These are phyloP conservation scores for Teunomyces tritomae DNA, from an alignment of 805 yeast species.

Conservation along the genomic window DNA sequence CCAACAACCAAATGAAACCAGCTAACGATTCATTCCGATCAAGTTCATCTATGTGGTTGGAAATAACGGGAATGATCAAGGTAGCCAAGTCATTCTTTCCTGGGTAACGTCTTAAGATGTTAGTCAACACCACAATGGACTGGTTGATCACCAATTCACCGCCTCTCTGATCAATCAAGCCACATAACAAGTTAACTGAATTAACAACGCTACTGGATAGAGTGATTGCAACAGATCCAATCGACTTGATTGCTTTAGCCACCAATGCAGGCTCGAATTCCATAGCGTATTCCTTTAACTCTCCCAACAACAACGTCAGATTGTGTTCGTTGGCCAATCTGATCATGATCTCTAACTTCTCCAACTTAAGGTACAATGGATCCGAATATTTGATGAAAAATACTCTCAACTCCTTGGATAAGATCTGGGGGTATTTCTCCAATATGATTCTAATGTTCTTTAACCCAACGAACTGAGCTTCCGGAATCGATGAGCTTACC, in stretches of 20 bases:
- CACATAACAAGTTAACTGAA: constrained; percentile 59
- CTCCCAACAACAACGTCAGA: constrained; percentile 58
- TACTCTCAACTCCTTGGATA: constrained; percentile 78
- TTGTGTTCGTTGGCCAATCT: constrained; percentile 64
- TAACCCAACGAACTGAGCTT: constrained; percentile 90
- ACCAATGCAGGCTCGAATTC: constrained; percentile 84
- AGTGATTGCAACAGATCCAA: constrained; percentile 72
- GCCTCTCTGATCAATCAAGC: constrained; percentile 57
- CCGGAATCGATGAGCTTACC: constrained; percentile 80
- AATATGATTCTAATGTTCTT: constrained; percentile 86
- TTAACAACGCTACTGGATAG: constrained; percentile 51
- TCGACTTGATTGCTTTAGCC: constrained; percentile 58
- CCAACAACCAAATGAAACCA: constrained; percentile 67
- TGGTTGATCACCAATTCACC: constrained; percentile 62
- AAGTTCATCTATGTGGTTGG: constrained; percentile 46
- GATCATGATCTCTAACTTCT: constrained; percentile 71
- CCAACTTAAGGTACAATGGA: constrained; percentile 74
- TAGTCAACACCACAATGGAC: constrained; percentile 59
- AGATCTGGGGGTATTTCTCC: constrained; percentile 80
- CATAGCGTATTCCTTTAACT: constrained; percentile 76
- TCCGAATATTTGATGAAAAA: constrained; percentile 87
- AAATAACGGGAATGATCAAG: constrained; percentile 54
- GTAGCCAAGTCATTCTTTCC: constrained; percentile 47
- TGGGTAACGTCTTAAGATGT: constrained; percentile 66
- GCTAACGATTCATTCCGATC: constrained; percentile 51